phyloP scores from a whole-genome alignment of 1,284 basidiomycete species.

The Ganoderma lucidum region DNA sequence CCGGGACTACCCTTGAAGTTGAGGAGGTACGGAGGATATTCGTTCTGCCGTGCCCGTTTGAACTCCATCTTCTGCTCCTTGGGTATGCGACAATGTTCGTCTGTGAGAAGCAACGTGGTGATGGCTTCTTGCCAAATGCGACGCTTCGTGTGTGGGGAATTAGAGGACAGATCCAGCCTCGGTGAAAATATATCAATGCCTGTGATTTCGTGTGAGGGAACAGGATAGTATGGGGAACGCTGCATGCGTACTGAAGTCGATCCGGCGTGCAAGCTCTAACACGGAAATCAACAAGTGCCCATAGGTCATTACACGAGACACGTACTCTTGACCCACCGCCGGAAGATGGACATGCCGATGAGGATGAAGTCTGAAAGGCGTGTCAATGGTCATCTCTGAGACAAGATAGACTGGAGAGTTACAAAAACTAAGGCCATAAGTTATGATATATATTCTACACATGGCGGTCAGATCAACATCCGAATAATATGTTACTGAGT shows the following conservation, averaged over 20 bases:
- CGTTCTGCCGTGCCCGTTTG: slow-evolving; percentile 61
- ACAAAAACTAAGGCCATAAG: slow-evolving; percentile 75
- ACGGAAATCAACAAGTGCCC: slow-evolving; percentile 13
- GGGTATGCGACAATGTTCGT: slow-evolving; percentile 68
- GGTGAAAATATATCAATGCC: slow-evolving; percentile 86
- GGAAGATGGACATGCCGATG: slow-evolving; percentile 59
- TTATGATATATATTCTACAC: slow-evolving; percentile 67
- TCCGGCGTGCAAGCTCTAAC: slow-evolving; percentile 63
- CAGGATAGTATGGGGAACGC: slow-evolving; percentile 35
- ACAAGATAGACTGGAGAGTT: slow-evolving; percentile 36
- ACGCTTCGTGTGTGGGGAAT: slow-evolving; percentile 71
- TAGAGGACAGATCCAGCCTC: slow-evolving; percentile 66
- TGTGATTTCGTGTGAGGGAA: slow-evolving; percentile 41
- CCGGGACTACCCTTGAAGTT: slow-evolving; percentile 73
- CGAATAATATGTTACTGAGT: not conserved
- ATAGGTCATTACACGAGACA: not conserved
- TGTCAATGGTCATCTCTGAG: slow-evolving; percentile 12
- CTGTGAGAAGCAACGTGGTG: slow-evolving; percentile 72
- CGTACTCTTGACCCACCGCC: slow-evolving; percentile 66
- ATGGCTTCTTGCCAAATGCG: slow-evolving; percentile 89
- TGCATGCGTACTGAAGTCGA: slow-evolving; percentile 74
- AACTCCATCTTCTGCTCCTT: slow-evolving; percentile 66
- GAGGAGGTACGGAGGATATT: slow-evolving; percentile 79
- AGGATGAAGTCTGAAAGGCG: slow-evolving; percentile 61
- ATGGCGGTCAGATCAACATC: not conserved